phyloP scores from a whole-genome alignment of 2,329 filamentous ascomycete species.

The Aspergillus sp. region DNA sequence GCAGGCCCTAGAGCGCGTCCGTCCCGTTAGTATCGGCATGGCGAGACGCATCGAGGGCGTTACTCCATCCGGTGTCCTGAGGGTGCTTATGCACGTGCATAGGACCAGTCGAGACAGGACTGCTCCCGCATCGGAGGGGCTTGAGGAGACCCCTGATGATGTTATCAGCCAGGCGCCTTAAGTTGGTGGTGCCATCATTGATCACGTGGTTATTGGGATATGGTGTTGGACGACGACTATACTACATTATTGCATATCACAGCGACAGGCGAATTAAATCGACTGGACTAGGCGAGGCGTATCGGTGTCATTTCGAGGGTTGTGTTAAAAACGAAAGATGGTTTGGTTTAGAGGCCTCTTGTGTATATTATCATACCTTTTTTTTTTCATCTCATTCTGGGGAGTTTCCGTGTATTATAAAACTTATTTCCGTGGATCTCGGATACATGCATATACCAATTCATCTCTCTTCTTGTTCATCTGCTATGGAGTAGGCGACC shows the following conservation, averaged over 20 bases:
- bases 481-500: background rate
- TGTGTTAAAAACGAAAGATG: no score
- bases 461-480: background rate
- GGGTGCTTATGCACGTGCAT: conserved; percentile 47
- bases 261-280: background rate
- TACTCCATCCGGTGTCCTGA: conserved; percentile 49
- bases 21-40: conserved; percentile 85
- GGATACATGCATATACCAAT: background rate
- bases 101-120: conserved; percentile 2
- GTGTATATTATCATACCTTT: background rate
- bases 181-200: background rate
- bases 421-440: no score
- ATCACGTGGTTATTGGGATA: background rate
- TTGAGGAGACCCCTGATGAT: conserved; percentile 21
- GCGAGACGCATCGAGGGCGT: conserved; percentile 82
- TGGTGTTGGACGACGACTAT: background rate
- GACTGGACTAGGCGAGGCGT: no score
- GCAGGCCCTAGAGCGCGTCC: conserved; percentile 66
- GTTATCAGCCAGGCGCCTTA: conserved; percentile 15
- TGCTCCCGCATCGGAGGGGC: conserved; percentile 6
- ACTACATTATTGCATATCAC: background rate
- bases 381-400: no score
- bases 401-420: no score
- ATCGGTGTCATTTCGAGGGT: background rate
- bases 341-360: background rate